Evolutionary conservation across 2,329 filamentous ascomycete species (phyloP), one percentile per base, ranked within the genome.

Genomic region (Nigrospora oryzae): DNA sequence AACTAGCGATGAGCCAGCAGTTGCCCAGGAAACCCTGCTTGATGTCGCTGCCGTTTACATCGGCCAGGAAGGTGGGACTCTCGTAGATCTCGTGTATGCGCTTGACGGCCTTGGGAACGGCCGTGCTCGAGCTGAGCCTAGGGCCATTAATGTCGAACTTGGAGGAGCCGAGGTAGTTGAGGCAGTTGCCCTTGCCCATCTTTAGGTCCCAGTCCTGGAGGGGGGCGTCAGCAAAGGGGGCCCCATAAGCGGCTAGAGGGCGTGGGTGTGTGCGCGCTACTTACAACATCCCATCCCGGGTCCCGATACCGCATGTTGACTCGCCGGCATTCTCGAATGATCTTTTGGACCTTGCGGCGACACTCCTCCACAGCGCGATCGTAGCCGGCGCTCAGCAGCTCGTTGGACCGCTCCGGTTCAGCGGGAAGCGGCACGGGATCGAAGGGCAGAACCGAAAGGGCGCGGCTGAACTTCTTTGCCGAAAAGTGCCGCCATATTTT

Each of bases 231-330:
- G 61, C 15, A 10, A 34, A 2, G 32, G 14, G 16, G 36, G 14
- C 14, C 11, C 33, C 5, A 30, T 13, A 23, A 64, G 3, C 66
- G 67, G 45, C 70, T 66, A 46, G 17, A 17, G 33, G 8, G 23
- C 23, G 10, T 28, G 5, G 23, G 23, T 60, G 67, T 60, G 67
- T 7, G 23, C 23, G 23, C 23, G 23, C 23, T 50, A 71, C 74
- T 60, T 58, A 79, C 75, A 58, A 80, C 56, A 52, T 79, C 75
- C 62, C 70, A 80, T 2, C 72, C 75, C 1, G 79, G 77, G 51
- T 86, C 83, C 19, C 85, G 75, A 59, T 93, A 94, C 56, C 88
- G 84, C 60, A 84, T 84, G 55, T 94, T 94, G 34, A 89, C 73
- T 17, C 86, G 73, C 51, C 75, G 71, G 63, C 88, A 93, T 54